Conservation (phyloP, 257 asterid genomes). For the Misopates orontium region DNA sequence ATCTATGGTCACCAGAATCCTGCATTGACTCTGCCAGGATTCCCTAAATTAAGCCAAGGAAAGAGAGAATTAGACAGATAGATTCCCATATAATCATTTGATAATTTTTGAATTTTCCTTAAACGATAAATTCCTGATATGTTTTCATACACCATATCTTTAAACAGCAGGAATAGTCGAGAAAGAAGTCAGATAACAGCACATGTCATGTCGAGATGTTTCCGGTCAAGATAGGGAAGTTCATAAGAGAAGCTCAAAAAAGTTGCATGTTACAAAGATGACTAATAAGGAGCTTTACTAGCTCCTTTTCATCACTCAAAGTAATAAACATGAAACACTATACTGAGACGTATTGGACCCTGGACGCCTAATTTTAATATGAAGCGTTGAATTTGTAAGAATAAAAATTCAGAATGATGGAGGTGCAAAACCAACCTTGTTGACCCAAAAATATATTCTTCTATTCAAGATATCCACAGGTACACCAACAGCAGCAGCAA, state of each 20-base stretch:
- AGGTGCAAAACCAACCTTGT: constrained; percentile 63
- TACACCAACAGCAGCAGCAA: constrained; percentile 83
- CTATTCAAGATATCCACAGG: constrained; percentile 73
- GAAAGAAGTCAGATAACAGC: constrained; percentile 2
- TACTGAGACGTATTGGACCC: background rate
- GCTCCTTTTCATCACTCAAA: no score
- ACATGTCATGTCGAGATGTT: background rate
- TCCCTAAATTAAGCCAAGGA: constrained; percentile 57
- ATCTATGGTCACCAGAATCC: constrained; percentile 55
- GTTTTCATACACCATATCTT: background rate
- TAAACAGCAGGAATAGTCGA: background rate
- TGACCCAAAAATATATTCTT: constrained; percentile 83
- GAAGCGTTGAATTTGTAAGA: constrained; percentile 3
- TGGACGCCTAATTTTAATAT: background rate
- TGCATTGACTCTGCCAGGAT: constrained; percentile 66
- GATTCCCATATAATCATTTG: background rate
- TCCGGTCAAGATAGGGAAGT: background rate
- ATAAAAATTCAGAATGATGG: constrained; percentile 1
- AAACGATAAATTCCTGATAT: background rate
- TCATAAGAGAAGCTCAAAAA: background rate
- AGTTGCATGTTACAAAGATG: background rate
- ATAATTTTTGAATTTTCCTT: no score
- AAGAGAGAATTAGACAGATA: constrained; percentile 18
- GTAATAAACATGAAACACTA: constrained; percentile 11
- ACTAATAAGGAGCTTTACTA: background rate